phyloP scores from a whole-genome alignment of 371 early-diverging fungal species.

The Smittium mucronatum region DNA sequence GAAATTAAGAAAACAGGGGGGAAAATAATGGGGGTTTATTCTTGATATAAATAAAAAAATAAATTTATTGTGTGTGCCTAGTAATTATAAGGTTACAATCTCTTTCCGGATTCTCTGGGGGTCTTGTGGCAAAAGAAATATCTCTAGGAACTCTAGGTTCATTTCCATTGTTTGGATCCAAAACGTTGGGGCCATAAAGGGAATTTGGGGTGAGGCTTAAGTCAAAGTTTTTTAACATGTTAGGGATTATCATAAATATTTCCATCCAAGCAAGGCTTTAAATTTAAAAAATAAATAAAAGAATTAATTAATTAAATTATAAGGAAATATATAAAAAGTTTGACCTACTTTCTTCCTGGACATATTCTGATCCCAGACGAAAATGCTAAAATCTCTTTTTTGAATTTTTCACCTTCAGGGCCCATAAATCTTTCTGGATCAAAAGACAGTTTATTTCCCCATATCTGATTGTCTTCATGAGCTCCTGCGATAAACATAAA shows the following conservation, averaged over 20 bases:
- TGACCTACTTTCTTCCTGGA: conserved; percentile 21
- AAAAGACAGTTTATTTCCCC: conserved; percentile 17
- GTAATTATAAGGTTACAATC: neutral
- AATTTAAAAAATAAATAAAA: too few relatives aligned
- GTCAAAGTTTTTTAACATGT: neutral
- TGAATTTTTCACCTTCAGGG: too few relatives aligned
- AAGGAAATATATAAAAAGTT: conserved; percentile 10
- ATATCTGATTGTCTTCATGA: conserved; percentile 1
- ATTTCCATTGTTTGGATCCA: too few relatives aligned
- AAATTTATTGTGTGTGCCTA: too few relatives aligned
- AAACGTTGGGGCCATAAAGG: neutral
- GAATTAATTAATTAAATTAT: too few relatives aligned
- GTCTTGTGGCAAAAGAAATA: neutral
- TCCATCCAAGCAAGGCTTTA: conserved; percentile 1
- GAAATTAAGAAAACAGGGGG: too few relatives aligned
- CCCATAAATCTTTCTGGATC: conserved; percentile 20
- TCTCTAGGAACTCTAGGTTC: neutral
- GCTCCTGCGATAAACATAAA: neutral
- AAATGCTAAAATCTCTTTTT: conserved; percentile 23
- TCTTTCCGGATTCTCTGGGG: neutral
- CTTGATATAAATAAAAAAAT: too few relatives aligned
- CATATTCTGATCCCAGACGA: conserved; percentile 28
- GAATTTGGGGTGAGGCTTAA: neutral
- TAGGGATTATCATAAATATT: neutral
- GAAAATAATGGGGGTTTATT: too few relatives aligned